Conservation (phyloP, 1,284 basidiomycete genomes). For the Cystobasidium pallidum region DNA sequence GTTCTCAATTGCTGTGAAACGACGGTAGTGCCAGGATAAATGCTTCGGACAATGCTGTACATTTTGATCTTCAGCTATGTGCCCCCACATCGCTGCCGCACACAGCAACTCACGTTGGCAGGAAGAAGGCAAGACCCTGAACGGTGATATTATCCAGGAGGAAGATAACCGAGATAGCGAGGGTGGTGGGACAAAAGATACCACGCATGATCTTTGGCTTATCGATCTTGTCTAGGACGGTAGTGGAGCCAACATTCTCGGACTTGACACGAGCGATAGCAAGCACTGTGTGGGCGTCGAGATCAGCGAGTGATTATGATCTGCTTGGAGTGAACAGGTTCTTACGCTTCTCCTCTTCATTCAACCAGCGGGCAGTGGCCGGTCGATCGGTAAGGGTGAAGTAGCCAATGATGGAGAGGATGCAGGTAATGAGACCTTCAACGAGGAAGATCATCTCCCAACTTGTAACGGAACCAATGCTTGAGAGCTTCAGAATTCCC, state of each 20-base stretch:
- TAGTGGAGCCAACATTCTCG: conserved; percentile 55
- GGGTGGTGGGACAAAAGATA: conserved; percentile 48
- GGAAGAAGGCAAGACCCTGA: conserved; percentile 55
- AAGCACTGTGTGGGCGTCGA: conserved; percentile 45
- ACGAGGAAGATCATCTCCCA: conserved; percentile 54
- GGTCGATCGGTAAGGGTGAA: conserved; percentile 56
- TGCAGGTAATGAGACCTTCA: conserved; percentile 57
- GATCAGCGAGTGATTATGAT: conserved; percentile 12
- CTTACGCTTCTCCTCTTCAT: conserved; percentile 54
- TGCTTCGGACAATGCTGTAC: conserved; percentile 53
- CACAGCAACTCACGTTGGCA: conserved; percentile 49
- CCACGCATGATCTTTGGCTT: conserved; percentile 49
- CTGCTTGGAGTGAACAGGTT: background rate
- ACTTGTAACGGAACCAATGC: conserved; percentile 43
- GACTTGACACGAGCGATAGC: conserved; percentile 54
- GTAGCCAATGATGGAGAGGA: conserved; percentile 54
- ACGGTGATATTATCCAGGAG: conserved; percentile 56
- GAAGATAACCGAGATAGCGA: conserved; percentile 55
- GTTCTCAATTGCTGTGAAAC: conserved; percentile 55
- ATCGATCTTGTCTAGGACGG: conserved; percentile 54
- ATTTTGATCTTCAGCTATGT: background rate
- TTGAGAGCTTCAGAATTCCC: conserved; percentile 45
- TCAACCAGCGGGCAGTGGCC: conserved; percentile 55
- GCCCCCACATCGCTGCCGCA: too few species aligned
- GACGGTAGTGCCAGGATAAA: conserved; percentile 55